phyloP scores from a whole-genome alignment of 1,284 basidiomycete species.

The Marasmius oreades region DNA sequence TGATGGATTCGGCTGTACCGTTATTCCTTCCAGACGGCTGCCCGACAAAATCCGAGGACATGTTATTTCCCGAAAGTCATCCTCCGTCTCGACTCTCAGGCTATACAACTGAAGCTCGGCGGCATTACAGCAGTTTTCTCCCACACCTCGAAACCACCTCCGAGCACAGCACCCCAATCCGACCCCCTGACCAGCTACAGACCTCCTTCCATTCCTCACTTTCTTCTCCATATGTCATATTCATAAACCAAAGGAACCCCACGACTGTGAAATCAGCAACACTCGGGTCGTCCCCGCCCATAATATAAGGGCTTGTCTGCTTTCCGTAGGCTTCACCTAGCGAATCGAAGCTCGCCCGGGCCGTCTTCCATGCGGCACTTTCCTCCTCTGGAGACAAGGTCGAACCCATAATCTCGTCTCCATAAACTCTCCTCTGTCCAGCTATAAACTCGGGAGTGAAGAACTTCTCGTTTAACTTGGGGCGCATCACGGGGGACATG shows the following conservation, averaged over 20 bases:
- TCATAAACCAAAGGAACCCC: conserved; percentile 26
- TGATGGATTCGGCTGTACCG: no score
- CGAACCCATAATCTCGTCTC: background rate
- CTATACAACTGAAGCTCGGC: no score
- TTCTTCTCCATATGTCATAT: conserved; percentile 15
- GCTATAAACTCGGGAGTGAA: background rate
- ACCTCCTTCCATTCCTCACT: conserved; percentile 26
- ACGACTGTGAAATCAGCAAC: conserved; percentile 31
- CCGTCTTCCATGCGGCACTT: background rate
- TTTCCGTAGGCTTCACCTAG: conserved; percentile 18
- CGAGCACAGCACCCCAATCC: background rate
- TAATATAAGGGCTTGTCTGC: background rate
- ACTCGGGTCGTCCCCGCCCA: conserved; percentile 27
- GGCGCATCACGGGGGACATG: background rate
- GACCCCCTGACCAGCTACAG: conserved; percentile 27
- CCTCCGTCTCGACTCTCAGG: no score
- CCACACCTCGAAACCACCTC: background rate
- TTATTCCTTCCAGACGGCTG: no score
- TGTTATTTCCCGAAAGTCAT: no score
- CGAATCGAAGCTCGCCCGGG: conserved; percentile 11
- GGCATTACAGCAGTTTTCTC: no score
- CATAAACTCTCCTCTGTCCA: background rate
- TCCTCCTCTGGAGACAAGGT: background rate
- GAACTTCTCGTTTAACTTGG: background rate
- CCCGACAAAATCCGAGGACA: no score